Evolutionary conservation across 345 rosid genomes (phyloP), one percentile per base, ranked within the genome.

Genomic region (Ceriops decandra): DNA sequence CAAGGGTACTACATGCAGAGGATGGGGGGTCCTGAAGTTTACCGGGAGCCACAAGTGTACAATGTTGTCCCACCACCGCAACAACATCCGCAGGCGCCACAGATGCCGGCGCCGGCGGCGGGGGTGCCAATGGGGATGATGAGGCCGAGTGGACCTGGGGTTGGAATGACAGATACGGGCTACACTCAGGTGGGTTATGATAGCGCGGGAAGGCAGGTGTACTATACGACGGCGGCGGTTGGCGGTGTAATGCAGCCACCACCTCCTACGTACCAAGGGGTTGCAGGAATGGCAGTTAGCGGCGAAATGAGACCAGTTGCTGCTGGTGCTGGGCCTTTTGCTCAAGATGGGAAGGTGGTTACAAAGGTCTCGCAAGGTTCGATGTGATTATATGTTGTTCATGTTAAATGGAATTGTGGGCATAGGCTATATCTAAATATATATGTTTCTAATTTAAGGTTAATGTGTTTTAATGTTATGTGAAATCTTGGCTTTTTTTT

Each of bases 1-100:
- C 96, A 87, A 74, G 88, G 87, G 4, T 88, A 86, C 70, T 93
- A 89, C 78, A 56, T 86, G 69, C 98, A 88, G 66, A 68, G 95
- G 74, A 72, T 86, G 80, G 77, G 76, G 0, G 79, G 56, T 24
- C 73, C 82, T 1, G 96, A 90, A n/a, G 76, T 79, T 62, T 92
- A 90, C 88, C 72, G 96, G 56, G 98, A 92, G 31, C 95, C 81
- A 30, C 86, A 74, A 56, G n/a, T 85, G 9, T 90, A 84, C 82
- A 86, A 79, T 80, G 22, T 90, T 76, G 72, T 81, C 58, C 75
- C 83, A 30, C 81, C n/a, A 13, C 74, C 32, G 19, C 79, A 67
- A 31, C 76, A 71, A 24, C 62, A 35, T 16, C 46, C 71, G 20
- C 83, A 13, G 4, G 20, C 17, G 53, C 53, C n/a, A 33, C 60